These are phyloP conservation scores for Marasmius tenuissimus DNA, from an alignment of 1,284 basidiomycete genomes.

Conservation along the genomic window DNA sequence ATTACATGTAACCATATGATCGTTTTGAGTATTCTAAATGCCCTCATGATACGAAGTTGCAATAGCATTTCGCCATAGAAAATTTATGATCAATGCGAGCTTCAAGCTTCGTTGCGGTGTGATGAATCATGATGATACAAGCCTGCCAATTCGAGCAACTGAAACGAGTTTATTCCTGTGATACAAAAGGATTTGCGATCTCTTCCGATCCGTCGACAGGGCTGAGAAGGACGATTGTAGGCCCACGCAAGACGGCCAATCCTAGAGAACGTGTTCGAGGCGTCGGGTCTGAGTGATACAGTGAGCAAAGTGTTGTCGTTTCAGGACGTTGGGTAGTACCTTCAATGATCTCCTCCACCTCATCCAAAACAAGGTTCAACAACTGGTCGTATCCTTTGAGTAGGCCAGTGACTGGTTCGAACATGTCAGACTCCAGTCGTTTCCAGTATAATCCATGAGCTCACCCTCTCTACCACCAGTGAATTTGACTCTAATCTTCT, in stretches of 20 bases:
- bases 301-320: constrained; percentile 7
- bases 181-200: constrained; percentile 81
- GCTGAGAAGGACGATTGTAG: constrained; percentile 89
- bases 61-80: not conserved
- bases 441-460: constrained; percentile 17
- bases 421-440: not conserved
- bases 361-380: constrained; percentile 92
- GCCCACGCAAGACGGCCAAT: constrained; percentile 86
- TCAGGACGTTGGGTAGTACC: constrained; percentile 42
- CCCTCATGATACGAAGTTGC: not conserved
- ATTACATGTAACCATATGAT: constrained; percentile 3
- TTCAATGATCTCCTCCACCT: constrained; percentile 77
- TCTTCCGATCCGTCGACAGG: constrained; percentile 93
- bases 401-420: constrained; percentile 76
- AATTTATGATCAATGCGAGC: not conserved
- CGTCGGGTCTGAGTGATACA: constrained; percentile 53
- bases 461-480: constrained; percentile 93
- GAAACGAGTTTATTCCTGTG: constrained; percentile 33
- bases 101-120: not conserved
- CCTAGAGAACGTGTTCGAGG: constrained; percentile 72
- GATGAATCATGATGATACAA: not conserved
- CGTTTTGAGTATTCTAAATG: not conserved
- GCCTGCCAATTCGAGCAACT: too few species aligned
- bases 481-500: constrained; percentile 94
- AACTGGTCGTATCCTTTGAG: constrained; percentile 97